Evolutionary conservation across 306 rosid species (phyloP).

Genomic region (Sicyos baderoa): DNA sequence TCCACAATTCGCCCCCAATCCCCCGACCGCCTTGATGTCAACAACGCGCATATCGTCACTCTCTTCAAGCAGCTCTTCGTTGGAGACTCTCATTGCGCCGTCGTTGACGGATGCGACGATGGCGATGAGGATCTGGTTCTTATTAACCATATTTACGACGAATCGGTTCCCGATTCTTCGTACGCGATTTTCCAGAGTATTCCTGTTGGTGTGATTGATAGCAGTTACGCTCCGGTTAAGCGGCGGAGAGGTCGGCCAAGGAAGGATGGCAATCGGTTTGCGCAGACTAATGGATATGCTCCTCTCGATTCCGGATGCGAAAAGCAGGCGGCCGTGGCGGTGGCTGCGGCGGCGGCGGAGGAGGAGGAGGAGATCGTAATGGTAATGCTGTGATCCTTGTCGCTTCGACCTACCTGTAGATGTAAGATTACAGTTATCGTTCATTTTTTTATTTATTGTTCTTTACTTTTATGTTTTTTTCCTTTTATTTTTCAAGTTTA

Average conservation of each 20-base stretch:
- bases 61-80: constrained; percentile 52
- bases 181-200: constrained; percentile 3
- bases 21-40: constrained; percentile 34
- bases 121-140: constrained; percentile 29
- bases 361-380: constrained; percentile 23
- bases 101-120: neutral
- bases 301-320: neutral
- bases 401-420: constrained; percentile 23
- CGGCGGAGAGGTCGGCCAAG: constrained; percentile 80
- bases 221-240: constrained; percentile 22
- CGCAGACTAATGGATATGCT: constrained; percentile 1
- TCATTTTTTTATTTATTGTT: neutral
- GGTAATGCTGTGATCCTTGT: constrained; percentile 30
- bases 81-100: constrained; percentile 24
- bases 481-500: neutral
- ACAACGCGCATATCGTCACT: constrained; percentile 36
- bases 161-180: constrained; percentile 15
- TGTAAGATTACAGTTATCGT: constrained; percentile 9
- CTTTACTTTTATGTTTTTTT: neutral
- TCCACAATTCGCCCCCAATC: constrained; percentile 21
- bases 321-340: constrained; percentile 13
- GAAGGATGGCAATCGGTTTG: constrained; percentile 27
- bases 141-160: constrained; percentile 22
- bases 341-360: too few species aligned
- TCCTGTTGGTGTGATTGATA: constrained; percentile 7